Conservation (phyloP, 2,329 filamentous ascomycete genomes). For the Xylaria sp. region DNA sequence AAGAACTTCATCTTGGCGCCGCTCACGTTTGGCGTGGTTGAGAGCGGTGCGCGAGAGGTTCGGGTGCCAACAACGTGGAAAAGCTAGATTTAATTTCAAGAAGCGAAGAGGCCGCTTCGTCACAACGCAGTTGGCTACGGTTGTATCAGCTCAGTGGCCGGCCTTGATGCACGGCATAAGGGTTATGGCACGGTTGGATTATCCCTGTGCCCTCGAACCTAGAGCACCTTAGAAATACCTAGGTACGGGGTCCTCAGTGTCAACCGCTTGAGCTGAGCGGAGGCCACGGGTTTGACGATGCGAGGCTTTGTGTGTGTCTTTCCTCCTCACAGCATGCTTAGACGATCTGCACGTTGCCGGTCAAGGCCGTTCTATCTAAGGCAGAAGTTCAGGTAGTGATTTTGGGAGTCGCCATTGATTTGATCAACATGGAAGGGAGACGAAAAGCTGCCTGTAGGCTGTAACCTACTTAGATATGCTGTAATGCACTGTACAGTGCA, state of each 20-base stretch:
- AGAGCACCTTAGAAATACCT: not conserved
- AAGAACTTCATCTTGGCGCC: slow-evolving; percentile 73
- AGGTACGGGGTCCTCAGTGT: not conserved
- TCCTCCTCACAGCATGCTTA: not conserved
- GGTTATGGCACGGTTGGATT: no score
- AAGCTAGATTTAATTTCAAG: not conserved
- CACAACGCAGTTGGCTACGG: not conserved
- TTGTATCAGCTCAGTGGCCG: not conserved
- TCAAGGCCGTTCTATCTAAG: no score
- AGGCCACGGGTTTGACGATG: not conserved
- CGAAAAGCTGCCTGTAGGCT: no score
- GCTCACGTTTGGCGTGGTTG: not conserved
- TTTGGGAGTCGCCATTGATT: no score
- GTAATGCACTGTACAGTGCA: no score
- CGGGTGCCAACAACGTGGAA: not conserved
- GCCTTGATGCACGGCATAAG: no score
- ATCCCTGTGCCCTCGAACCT: no score
- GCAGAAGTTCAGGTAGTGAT: no score
- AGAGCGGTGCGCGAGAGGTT: not conserved
- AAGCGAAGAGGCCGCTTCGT: not conserved
- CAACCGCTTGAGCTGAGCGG: not conserved
- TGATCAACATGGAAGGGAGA: no score
- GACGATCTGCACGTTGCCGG: no score
- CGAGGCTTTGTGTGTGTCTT: not conserved
- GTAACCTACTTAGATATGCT: no score